Evolutionary conservation across 768 basidiomycete genomes (phyloP).

Genomic region (Hysterangium stoloniferum): DNA sequence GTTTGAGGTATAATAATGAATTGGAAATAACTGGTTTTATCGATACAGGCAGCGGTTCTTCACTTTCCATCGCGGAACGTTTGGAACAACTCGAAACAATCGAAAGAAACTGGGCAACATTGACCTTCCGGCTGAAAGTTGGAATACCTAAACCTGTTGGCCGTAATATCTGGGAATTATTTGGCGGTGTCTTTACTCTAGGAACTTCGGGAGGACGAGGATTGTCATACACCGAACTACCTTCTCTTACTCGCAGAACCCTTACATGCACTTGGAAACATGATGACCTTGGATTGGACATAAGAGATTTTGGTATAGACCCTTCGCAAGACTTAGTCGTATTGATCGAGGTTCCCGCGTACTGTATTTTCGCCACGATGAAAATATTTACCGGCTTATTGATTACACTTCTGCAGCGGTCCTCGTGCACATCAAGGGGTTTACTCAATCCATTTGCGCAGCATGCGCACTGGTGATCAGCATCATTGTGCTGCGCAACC

Average conservation of each 20-base stretch:
- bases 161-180: constrained; percentile 54
- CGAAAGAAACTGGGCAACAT: not conserved
- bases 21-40: too few relatives aligned
- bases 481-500: constrained; percentile 37
- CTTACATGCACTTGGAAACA: constrained; percentile 38
- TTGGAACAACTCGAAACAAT: not conserved
- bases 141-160: not conserved
- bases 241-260: constrained; percentile 42
- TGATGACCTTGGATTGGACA: constrained; percentile 24
- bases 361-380: too few relatives aligned
- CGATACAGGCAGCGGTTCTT: too few relatives aligned
- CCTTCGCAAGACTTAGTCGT: constrained; percentile 60
- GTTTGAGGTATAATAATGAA: too few relatives aligned
- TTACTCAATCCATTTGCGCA: constrained; percentile 37
- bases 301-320: constrained; percentile 60
- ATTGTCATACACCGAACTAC: constrained; percentile 40
- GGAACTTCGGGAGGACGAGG: constrained; percentile 9
- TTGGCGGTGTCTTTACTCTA: constrained; percentile 44
- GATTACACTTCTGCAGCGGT: too few relatives aligned
- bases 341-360: constrained; percentile 32
- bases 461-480: constrained; percentile 35
- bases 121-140: not conserved
- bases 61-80: not conserved
- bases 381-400: too few relatives aligned
- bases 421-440: too few relatives aligned